Percentiles rank a stretch among this genome's conserved stretches.
phyloP scores from a whole-genome alignment of 2,329 filamentous ascomycete species.

The Nemania sp. region DNA sequence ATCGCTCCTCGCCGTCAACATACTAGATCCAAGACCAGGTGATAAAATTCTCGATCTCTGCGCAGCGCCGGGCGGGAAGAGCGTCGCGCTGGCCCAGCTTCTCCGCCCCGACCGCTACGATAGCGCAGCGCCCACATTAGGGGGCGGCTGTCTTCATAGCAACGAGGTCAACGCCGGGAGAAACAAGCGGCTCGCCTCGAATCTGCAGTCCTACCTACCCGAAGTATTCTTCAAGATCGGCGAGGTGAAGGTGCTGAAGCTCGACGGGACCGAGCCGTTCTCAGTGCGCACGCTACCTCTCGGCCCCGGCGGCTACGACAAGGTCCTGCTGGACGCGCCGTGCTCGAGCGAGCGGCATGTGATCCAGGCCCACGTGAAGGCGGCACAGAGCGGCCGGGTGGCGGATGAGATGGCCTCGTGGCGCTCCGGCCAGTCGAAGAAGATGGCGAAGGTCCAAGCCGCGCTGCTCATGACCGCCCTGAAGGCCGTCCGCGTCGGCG shows the following conservation, averaged over 20 bases:
- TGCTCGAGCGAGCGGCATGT: conserved; percentile 48
- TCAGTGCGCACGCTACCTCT: conserved; percentile 36
- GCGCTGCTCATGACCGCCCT: conserved; percentile 45
- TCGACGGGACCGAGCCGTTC: conserved; percentile 36
- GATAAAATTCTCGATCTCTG: conserved; percentile 47
- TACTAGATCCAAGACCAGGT: conserved; percentile 42
- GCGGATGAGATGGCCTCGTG: conserved; percentile 45
- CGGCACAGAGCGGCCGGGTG: conserved; percentile 36
- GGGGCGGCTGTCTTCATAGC: conserved; percentile 42
- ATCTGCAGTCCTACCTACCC: conserved; percentile 36
- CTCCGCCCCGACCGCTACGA: conserved; percentile 34
- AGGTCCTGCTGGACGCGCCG: conserved; percentile 47
- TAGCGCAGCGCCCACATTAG: conserved; percentile 27
- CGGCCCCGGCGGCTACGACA: conserved; percentile 44
- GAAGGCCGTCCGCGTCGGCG: conserved; percentile 41
- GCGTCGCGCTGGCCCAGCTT: conserved; percentile 25
- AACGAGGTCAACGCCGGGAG: conserved; percentile 43
- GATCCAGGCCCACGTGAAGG: conserved; percentile 43
- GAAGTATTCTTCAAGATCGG: conserved; percentile 29
- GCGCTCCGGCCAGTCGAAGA: conserved; percentile 43
- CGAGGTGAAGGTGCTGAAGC: conserved; percentile 33
- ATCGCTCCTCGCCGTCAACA: conserved; percentile 37
- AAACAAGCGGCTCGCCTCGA: conserved; percentile 39
- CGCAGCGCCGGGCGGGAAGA: conserved; percentile 40
- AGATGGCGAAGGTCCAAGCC: conserved; percentile 41